A percentile compares a stretch with the other conserved stretches of the same genome.
These are phyloP conservation scores for Chalaropsis ovoidea DNA, from an alignment of 2,329 filamentous ascomycete genomes.

Conservation along the genomic window DNA sequence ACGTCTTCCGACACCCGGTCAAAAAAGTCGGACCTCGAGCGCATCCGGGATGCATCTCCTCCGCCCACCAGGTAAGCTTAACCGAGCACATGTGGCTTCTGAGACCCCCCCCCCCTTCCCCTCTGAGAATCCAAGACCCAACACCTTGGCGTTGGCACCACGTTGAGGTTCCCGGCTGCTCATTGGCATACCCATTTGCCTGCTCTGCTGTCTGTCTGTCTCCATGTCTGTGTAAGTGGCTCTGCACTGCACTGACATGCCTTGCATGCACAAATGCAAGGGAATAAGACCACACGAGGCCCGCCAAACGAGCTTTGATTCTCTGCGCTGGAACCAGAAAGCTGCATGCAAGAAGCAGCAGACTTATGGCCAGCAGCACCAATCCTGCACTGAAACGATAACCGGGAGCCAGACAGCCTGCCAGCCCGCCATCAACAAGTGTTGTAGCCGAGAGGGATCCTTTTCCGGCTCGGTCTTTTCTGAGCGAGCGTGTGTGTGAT, in stretches of 20 bases:
- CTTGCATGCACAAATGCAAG: conserved; percentile 8
- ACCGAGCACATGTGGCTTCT: background rate
- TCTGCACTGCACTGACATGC: background rate
- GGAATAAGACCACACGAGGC: background rate
- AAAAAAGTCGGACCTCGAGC: conserved; percentile 19
- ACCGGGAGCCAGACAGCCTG: background rate
- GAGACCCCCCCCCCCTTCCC: background rate
- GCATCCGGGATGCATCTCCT: conserved; percentile 18
- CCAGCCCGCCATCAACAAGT: background rate
- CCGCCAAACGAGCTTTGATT: background rate
- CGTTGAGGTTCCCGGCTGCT: background rate
- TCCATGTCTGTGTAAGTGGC: conserved; percentile 8
- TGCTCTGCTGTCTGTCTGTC: too few relatives aligned
- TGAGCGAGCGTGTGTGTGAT: background rate
- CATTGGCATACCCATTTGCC: background rate
- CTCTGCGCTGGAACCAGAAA: background rate
- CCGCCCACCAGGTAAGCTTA: conserved; percentile 18
- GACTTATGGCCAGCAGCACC: background rate
- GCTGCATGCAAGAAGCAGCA: background rate
- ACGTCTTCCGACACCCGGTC: conserved; percentile 13
- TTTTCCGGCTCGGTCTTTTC: background rate
- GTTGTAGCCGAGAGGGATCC: conserved; percentile 10
- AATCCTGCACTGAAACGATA: conserved; percentile 1
- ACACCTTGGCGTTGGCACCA: background rate
- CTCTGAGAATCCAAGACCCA: background rate